Evolutionary conservation across 2,329 filamentous ascomycete genomes (phyloP).

Genomic region (Alternaria sp.): DNA sequence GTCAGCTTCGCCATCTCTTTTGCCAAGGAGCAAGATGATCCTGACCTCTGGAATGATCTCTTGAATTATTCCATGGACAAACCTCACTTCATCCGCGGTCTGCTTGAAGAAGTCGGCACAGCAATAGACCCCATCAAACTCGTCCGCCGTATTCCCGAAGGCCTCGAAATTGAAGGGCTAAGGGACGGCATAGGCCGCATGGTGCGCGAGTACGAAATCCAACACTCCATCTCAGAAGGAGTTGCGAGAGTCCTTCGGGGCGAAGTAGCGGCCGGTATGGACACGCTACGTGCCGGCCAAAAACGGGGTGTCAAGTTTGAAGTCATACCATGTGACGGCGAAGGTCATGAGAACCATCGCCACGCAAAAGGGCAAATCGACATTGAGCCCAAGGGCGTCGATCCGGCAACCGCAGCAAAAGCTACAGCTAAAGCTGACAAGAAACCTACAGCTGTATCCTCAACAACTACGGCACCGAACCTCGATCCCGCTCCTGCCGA

Average conservation of each 20-base stretch:
- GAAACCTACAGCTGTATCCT: constrained; percentile 31
- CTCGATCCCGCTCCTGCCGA: constrained; percentile 36
- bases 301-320: constrained; percentile 90
- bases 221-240: constrained; percentile 89
- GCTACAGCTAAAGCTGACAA: constrained; percentile 31
- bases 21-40: constrained; percentile 90
- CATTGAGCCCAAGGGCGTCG: constrained; percentile 40
- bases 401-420: constrained; percentile 36
- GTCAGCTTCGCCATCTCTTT: constrained; percentile 94
- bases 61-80: constrained; percentile 98
- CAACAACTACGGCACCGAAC: constrained; percentile 27
- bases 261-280: constrained; percentile 87
- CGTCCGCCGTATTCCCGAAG: constrained; percentile 89
- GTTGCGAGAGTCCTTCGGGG: constrained; percentile 86
- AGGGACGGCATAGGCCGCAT: constrained; percentile 88
- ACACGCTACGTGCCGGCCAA: constrained; percentile 79
- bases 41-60: constrained; percentile 93
- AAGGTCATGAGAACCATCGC: constrained; percentile 21
- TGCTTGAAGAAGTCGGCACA: constrained; percentile 93
- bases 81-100: constrained; percentile 88
- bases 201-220: constrained; percentile 95
- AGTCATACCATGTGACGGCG: constrained; percentile 61
- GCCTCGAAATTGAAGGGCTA: constrained; percentile 89
- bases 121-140: constrained; percentile 91
- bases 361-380: constrained; percentile 35